Base-by-base conservation (phyloP, 768 basidiomycete genomes). In the Lentinula sp. region DNA sequence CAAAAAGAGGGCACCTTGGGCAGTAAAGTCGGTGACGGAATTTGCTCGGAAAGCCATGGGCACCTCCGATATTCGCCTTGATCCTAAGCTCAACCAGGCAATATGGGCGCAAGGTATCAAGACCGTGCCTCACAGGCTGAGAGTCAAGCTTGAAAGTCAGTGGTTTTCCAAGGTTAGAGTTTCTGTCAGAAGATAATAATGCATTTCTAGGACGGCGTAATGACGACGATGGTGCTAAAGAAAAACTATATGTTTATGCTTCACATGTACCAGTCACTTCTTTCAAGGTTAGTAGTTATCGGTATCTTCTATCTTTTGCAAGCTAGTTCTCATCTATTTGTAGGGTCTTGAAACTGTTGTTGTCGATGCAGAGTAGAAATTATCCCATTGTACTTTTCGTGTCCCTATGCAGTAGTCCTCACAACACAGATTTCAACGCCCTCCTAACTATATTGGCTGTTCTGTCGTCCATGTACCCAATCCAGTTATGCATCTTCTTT, bases 181-280 rank as follows among this genome's bases (percentile, higher is more conserved):
- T 28, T 28, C 2, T 28, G 13, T 52, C n/a, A 16, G 3, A 20
- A 41, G 33, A 16, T 35, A 28, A 48, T 59, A 42, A 42, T 18
- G 39, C 18, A 33, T 1, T 8, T 43, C 2, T 68, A 95, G 91
- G 96, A 70, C 96, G 95, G 81, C 91, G 97, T 70, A 98, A 98
- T 76, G 96, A 99, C 77, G 95, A 98, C 68, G 96, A 99, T 82
- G 90, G 88, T 69, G 96, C 97, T 62, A 97, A 95, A 81, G 95
- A 96, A 83, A 97, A 95, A 81, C 88, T 97, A 60, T 98, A 79
- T 83, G 95, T 92, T 35, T 93, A 94, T 73, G 95, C 91, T 65
- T 85, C 85, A 62, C 84, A 91, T 71, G 87, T 97, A 60, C 80
- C 85, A 50, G 91, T 93, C 49, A 69, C 75, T 7, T 77, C 87